Conservation (phyloP, 1,139 yeast species). For the Groenewaldozyma sp. region DNA sequence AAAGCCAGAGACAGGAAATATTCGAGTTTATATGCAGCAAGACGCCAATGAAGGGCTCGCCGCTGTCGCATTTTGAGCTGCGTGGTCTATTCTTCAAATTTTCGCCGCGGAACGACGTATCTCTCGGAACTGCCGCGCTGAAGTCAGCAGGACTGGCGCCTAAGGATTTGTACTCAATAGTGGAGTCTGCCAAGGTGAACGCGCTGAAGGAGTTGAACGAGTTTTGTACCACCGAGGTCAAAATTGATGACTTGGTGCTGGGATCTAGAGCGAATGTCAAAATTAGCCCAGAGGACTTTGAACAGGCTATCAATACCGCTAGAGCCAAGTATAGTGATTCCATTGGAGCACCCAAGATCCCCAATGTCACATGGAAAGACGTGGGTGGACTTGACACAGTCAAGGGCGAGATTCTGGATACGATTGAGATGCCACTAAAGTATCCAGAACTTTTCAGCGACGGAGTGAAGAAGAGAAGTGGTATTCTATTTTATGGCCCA, state of each 20-base stretch:
- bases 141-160: slow-evolving; percentile 94
- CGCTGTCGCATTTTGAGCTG: background rate
- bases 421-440: slow-evolving; percentile 90
- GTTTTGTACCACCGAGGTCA: slow-evolving; percentile 17
- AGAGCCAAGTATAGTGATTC: slow-evolving; percentile 85
- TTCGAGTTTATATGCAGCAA: slow-evolving; percentile 38
- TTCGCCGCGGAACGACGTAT: slow-evolving; percentile 43
- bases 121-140: slow-evolving; percentile 51
- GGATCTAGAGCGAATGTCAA: slow-evolving; percentile 39
- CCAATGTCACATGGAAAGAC: slow-evolving; percentile 92
- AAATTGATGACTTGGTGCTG: slow-evolving; percentile 21
- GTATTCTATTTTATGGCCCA: slow-evolving; percentile 91
- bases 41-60: background rate
- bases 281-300: slow-evolving; percentile 57
- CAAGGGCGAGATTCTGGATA: slow-evolving; percentile 86
- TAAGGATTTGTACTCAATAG: slow-evolving; percentile 65
- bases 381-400: slow-evolving; percentile 87
- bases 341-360: slow-evolving; percentile 94
- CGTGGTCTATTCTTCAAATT: slow-evolving; percentile 9
- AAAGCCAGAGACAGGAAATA: slow-evolving; percentile 57
- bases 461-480: slow-evolving; percentile 89
- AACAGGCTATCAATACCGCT: slow-evolving; percentile 67
- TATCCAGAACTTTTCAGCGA: slow-evolving; percentile 82
- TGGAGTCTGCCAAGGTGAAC: slow-evolving; percentile 51
- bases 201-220: slow-evolving; percentile 43